Base-by-base conservation (phyloP, 2,329 filamentous ascomycete genomes). In the Venturia oleaginea region DNA sequence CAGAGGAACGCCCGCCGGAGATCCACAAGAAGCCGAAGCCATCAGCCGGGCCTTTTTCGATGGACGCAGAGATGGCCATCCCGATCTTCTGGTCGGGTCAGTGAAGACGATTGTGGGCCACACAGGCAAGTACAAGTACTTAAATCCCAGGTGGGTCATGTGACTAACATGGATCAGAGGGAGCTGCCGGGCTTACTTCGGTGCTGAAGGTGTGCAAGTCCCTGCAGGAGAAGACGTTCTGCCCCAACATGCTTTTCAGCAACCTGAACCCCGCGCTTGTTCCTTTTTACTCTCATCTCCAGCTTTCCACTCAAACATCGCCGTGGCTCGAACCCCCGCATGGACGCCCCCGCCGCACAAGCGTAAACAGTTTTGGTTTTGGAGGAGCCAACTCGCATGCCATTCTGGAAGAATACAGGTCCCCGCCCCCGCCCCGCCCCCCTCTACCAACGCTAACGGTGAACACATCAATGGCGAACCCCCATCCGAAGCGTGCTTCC, bases 1-100 rank as follows among this genome's bases (percentile, higher is more conserved):
- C 4, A 87, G 84, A 0, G 84, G 84, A 4, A 87, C 84, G 0
- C 78, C 80, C 40, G 82, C 81, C 2, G 83, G 84, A 7, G 82
- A 84, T 67, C 67, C 61, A 3, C 43, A 69, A 10, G 73, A 75
- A 61, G 66, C 68, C 8, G 22, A 27, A n/a, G 57, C 57, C 34
- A 40, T n/a, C 65, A 65, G 68, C 10, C 17, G 57, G 1, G 34
- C 57, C 6, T n/a, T n/a, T 65, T 68, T 38, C 68, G 1, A 7
- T 2, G 6, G 19, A 7, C 19, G 42, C 22, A 8, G 6, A 19
- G 42, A 46, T 22, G 10, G 48, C 24, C 67, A 67, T 17, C 74
- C 79, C 57, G 37, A 66, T 2, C 59, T 65, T 7, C 17, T 65
- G 34, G 61, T 69, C 11, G 71, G 71, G 2, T 67, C 68, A 1